Evolutionary conservation across 1,284 basidiomycete genomes (phyloP).

Genomic region (Pulveroboletus sp.): DNA sequence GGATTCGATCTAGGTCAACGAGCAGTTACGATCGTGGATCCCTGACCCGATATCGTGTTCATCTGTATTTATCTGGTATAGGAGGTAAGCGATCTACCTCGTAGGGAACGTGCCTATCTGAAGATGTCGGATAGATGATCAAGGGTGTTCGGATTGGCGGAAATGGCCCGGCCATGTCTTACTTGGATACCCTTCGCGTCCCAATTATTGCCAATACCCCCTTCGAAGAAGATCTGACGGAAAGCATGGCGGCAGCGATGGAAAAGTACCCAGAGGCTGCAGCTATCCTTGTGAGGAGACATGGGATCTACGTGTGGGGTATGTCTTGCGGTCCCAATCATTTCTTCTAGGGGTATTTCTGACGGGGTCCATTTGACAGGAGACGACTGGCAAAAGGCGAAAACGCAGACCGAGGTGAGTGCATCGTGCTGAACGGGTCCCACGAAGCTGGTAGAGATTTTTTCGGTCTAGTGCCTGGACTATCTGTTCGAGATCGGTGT

Average conservation of each 20-base stretch:
- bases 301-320: constrained; percentile 88
- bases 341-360: neutral
- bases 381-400: constrained; percentile 83
- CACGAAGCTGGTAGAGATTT: neutral
- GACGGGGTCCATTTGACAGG: constrained; percentile 41
- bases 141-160: constrained; percentile 83
- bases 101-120: neutral
- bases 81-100: constrained; percentile 39
- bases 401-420: constrained; percentile 76
- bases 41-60: neutral
- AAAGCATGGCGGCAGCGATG: constrained; percentile 85
- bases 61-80: constrained; percentile 16
- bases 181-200: constrained; percentile 81
- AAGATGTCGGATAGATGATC: constrained; percentile 65
- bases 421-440: neutral
- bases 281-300: constrained; percentile 76
- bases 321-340: constrained; percentile 24
- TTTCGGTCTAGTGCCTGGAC: constrained; percentile 67
- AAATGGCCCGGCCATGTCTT: constrained; percentile 69
- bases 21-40: constrained; percentile 1
- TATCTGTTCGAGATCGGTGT: constrained; percentile 85
- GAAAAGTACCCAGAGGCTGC: constrained; percentile 74
- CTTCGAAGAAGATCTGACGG: constrained; percentile 82
- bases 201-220: constrained; percentile 91
- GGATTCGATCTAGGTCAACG: constrained; percentile 11